Conservation (phyloP, 768 basidiomycete species). For the Panus rudis region DNA sequence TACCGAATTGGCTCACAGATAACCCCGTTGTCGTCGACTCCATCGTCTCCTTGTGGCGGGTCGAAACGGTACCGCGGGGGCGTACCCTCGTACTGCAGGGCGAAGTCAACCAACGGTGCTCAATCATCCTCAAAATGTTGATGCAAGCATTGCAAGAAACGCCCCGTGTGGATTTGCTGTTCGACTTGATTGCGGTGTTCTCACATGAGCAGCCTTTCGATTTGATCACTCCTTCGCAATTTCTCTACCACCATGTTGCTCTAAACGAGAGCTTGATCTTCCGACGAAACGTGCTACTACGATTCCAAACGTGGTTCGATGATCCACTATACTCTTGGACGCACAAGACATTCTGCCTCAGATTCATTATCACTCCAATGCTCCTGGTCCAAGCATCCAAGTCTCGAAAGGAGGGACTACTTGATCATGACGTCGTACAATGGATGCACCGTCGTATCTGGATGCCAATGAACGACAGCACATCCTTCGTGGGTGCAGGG, state of each 20-base stretch:
- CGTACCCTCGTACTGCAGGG: too few relatives aligned
- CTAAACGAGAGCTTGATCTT: constrained; percentile 58
- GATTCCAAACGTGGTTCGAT: constrained; percentile 83
- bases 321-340: constrained; percentile 53
- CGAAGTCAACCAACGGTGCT: constrained; percentile 52
- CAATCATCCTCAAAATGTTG: constrained; percentile 71
- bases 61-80: constrained; percentile 41
- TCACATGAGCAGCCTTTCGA: constrained; percentile 78
- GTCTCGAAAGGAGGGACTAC: constrained; percentile 46
- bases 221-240: constrained; percentile 67
- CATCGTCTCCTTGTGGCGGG: constrained; percentile 67
- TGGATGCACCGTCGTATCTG: constrained; percentile 72
- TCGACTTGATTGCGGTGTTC: constrained; percentile 80
- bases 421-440: constrained; percentile 66
- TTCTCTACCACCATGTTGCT: constrained; percentile 83
- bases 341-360: constrained; percentile 76
- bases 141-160: constrained; percentile 58
- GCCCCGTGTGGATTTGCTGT: constrained; percentile 82
- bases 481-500: constrained; percentile 51
- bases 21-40: constrained; percentile 63
- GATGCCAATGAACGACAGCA: constrained; percentile 62
- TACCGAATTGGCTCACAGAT: constrained; percentile 66
- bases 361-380: constrained; percentile 82
- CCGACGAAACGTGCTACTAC: constrained; percentile 76
- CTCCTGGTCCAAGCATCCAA: constrained; percentile 70